Evolutionary conservation across 257 asterid species (phyloP).

Genomic region (Buddleja alternifolia): DNA sequence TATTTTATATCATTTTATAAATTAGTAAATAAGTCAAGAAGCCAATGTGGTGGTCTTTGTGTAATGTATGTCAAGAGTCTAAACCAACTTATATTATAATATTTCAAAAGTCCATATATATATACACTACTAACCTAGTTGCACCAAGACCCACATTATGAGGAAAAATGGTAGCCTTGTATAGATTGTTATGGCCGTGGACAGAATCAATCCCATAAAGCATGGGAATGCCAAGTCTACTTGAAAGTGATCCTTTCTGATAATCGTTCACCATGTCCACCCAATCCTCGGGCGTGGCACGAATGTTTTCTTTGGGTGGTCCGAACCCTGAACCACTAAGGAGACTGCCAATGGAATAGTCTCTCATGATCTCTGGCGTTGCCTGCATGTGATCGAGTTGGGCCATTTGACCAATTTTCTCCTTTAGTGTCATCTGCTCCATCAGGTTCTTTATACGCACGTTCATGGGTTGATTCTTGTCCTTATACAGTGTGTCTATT

Average conservation of each 20-base stretch:
- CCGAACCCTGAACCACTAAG: background rate
- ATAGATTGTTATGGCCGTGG: conserved; percentile 61
- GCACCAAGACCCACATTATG: conserved; percentile 70
- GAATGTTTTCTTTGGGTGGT: background rate
- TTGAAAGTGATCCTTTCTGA: conserved; percentile 49
- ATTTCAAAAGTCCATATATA: too few relatives aligned
- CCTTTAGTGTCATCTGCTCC: conserved; percentile 46
- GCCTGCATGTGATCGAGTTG: conserved; percentile 42
- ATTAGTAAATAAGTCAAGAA: too few relatives aligned
- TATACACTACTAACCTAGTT: too few relatives aligned
- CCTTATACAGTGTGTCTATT: conserved; percentile 29
- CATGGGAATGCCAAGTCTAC: conserved; percentile 62
- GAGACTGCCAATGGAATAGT: conserved; percentile 39
- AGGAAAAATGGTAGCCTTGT: conserved; percentile 62
- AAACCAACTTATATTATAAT: too few relatives aligned
- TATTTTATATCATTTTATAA: too few relatives aligned
- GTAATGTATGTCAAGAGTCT: too few relatives aligned
- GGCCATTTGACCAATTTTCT: conserved; percentile 57
- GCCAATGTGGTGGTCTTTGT: too few relatives aligned
- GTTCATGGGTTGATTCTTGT: conserved; percentile 39
- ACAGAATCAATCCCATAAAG: conserved; percentile 61
- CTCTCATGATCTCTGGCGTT: conserved; percentile 32
- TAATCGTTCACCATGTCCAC: conserved; percentile 50
- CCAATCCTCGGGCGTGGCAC: conserved; percentile 54
- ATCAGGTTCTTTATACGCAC: conserved; percentile 42